Percentiles rank a stretch among this genome's conserved stretches.
Evolutionary conservation across 2,329 filamentous ascomycete genomes (phyloP).

Genomic region (Amauroascus verrucosus): DNA sequence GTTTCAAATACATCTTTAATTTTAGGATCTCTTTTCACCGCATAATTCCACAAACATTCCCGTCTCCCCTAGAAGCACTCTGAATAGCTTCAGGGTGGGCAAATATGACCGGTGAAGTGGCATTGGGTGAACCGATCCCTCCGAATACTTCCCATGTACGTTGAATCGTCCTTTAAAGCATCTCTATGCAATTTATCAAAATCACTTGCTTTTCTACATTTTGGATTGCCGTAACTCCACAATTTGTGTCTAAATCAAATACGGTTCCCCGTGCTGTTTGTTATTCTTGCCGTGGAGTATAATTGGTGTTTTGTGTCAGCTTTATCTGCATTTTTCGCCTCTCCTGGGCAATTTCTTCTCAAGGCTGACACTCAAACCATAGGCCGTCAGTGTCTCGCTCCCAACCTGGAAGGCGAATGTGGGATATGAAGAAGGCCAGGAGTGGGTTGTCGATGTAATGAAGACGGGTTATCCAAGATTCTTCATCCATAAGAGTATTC

Average conservation of each 20-base stretch:
- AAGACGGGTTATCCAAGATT: conserved; percentile 88
- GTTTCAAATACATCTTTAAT: no score
- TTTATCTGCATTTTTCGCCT: neutral
- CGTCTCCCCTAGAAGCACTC: no score
- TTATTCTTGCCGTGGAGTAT: no score
- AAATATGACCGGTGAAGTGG: conserved; percentile 15
- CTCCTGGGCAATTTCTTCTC: neutral
- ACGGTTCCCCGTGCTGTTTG: no score
- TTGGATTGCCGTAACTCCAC: no score
- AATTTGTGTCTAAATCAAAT: no score
- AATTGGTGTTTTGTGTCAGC: no score
- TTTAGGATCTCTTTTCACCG: no score
- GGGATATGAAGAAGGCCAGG: conserved; percentile 84
- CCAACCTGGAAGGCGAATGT: conserved; percentile 88
- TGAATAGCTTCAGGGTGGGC: neutral
- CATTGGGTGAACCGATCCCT: conserved; percentile 61
- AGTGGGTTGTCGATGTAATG: conserved; percentile 79
- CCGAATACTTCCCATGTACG: conserved; percentile 68
- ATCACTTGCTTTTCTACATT: no score
- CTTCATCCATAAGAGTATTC: conserved; percentile 79
- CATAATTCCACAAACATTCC: no score
- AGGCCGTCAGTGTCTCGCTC: conserved; percentile 93
- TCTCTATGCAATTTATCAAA: no score
- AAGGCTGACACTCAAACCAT: neutral
- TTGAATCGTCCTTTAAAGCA: no score